Percentiles rank a stretch among this genome's conserved stretches.
These are phyloP conservation scores for Reticulascus tulasneorum DNA, from an alignment of 2,329 filamentous ascomycete genomes.

Conservation along the genomic window DNA sequence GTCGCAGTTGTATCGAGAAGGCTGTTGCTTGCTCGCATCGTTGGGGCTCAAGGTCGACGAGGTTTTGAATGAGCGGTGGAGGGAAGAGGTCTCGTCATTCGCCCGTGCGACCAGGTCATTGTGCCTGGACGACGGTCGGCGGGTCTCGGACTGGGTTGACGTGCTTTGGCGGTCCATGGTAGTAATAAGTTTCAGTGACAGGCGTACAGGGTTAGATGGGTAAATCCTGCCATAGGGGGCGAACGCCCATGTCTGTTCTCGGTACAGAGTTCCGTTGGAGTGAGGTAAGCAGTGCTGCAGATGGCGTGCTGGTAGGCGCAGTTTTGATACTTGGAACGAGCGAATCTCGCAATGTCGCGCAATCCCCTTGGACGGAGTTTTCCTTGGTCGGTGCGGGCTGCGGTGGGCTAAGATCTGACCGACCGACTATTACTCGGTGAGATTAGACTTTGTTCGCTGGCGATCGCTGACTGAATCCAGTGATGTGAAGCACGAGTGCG, in stretches of 20 bases:
- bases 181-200: constrained; percentile 10
- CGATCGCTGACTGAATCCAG: too few species aligned
- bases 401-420: too few species aligned
- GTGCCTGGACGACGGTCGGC: constrained; percentile 12
- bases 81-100: constrained; percentile 2
- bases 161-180: constrained; percentile 13
- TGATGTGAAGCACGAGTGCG: too few species aligned
- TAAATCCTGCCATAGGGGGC: constrained; percentile 10
- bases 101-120: constrained; percentile 6
- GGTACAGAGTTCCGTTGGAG: constrained; percentile 3
- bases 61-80: constrained; percentile 9
- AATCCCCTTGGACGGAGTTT: too few species aligned
- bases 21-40: constrained; percentile 12
- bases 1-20: constrained; percentile 42
- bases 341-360: too few species aligned
- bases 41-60: constrained; percentile 10
- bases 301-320: too few species aligned
- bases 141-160: constrained; percentile 13
- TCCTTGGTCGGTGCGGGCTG: too few species aligned
- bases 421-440: too few species aligned
- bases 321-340: too few species aligned
- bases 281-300: constrained; percentile 13
- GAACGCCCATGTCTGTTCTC: neutral
- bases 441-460: too few species aligned
- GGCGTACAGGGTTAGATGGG: too few species aligned